Base-by-base conservation (phyloP, 1,139 yeast genomes). In the Yamadazyma membranifaciens region DNA sequence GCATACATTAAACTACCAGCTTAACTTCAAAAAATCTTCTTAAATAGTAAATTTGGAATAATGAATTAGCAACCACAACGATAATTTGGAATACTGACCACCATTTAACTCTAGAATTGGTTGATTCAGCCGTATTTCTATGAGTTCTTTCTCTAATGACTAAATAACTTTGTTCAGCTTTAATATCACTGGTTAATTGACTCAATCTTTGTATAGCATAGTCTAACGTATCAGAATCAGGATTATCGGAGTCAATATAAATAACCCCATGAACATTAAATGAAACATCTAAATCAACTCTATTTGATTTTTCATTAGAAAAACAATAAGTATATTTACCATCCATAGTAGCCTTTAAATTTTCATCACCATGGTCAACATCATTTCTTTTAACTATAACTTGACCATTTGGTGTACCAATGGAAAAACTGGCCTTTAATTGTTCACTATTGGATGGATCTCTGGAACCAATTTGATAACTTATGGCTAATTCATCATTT, bases 71-170 rank as follows among this genome's bases (percentile, higher is more conserved):
- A 33, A 84, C 85, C 38, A 92, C 97, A 46, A 92, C 91, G 42
- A 83, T 56, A 49, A 92, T 73, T 69, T 92, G 98, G 75, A 91
- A 86, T 31, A 87, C 76, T 24, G 96, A 87, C 98, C 98, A 92
- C 89, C 95, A 92, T 68, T 92, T 92, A 55, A 92, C 98, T 60
- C 98, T 82, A 43, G 95, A 84, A 66, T 92, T 92, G 39, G 98
- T 92, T 24, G 95, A 85, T 68, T 92, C 98, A 6, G 98, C 98
- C 13, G 98, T 92, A 69, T 92, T 92, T 77, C 98, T 86, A 67
- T 92, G 98, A 27, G 95, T 87, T 69, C 98, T 83, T 68, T 92
- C 98, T 67, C 98, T 83, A 47, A 92, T 89, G 37, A 89, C 95
- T 57, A 92, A 83, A 68, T 92, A 92, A 51, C 88, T 80, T 60